Evolutionary conservation across 1,284 basidiomycete species (phyloP), one percentile per base, ranked within the genome.

Genomic region (Apiotrichum veenhuisii): DNA sequence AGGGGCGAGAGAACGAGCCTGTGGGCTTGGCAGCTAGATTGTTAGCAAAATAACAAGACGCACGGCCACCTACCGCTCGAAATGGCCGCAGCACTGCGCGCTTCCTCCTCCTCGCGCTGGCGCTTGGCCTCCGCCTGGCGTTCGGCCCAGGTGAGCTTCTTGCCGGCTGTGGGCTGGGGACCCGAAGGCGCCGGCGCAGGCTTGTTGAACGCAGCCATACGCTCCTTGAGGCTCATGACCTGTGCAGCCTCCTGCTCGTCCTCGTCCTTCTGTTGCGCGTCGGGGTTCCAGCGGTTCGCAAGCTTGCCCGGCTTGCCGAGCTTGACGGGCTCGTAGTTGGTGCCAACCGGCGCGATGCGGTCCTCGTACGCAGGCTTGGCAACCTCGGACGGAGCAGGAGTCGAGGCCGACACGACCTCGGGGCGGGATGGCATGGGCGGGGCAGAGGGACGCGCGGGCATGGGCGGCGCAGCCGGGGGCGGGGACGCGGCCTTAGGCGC

Each of bases 111-210:
- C 64, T 87, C 88, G 12, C 82, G 80, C 66, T 91, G 87, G 69
- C 87, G 87, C 81, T 92, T 93, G 4, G 90, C 87, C 33, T 87
- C 78, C 0, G 89, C 91, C 72, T 95, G 91, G 38, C 92, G 81
- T 73, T 95, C 88, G 59, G 84, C 87, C 92, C 92, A 95, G 0
- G 91, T 93, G 54, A 94, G 76, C 73, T 91, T 92, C 80, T 89
- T 88, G 17, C 50, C 42, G 11, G 52, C 45, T 50, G 55, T 63
- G 11, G 67, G 64, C 44, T 61, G 59, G 33, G 66, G 63, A 1
- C 51, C 58, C 8, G 38, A 34, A 2, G 63, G 38, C 1, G 65
- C 45, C 7, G 30, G 30, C 30, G 45, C 50, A 3, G 58, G 42
- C 17, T 59, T 52, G 17, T 61, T 53, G 62, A 74, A 75, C 7